These are phyloP conservation scores for Juglanconis juglandina DNA, from an alignment of 2,329 filamentous ascomycete species.

Conservation along the genomic window DNA sequence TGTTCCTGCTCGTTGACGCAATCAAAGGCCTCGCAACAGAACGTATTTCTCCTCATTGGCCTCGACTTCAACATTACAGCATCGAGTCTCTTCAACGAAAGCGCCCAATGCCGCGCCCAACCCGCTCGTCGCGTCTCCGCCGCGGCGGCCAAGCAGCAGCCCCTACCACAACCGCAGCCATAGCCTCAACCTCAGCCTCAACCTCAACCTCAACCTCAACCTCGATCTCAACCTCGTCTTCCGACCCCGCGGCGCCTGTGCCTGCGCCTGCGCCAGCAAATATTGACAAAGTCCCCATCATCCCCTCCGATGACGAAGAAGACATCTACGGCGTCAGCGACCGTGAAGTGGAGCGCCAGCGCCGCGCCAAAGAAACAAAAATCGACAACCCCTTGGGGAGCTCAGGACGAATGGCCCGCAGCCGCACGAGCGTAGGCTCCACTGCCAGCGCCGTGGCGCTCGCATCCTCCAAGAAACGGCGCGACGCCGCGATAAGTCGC, in stretches of 20 bases:
- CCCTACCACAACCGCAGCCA: too few species aligned
- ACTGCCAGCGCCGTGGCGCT: constrained; percentile 21
- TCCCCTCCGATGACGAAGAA: constrained; percentile 9
- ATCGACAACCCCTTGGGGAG: constrained; percentile 16
- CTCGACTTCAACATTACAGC: background rate
- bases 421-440: background rate
- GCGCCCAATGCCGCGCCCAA: constrained; percentile 29
- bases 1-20: constrained; percentile 9
- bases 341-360: constrained; percentile 25
- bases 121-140: constrained; percentile 26
- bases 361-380: constrained; percentile 21
- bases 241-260: constrained; percentile 17
- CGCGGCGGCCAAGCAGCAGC: constrained; percentile 4
- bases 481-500: constrained; percentile 35
- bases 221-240: background rate
- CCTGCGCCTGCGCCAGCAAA: constrained; percentile 7
- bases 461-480: constrained; percentile 25
- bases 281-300: constrained; percentile 9
- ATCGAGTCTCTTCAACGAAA: background rate
- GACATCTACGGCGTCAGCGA: constrained; percentile 35
- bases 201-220: constrained; percentile 4
- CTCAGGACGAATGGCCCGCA: constrained; percentile 5
- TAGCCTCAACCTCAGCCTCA: background rate
- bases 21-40: background rate
- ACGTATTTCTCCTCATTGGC: background rate